These are phyloP conservation scores for Chrysoporthe puriensis DNA, from an alignment of 2,329 filamentous ascomycete genomes.

Conservation along the genomic window DNA sequence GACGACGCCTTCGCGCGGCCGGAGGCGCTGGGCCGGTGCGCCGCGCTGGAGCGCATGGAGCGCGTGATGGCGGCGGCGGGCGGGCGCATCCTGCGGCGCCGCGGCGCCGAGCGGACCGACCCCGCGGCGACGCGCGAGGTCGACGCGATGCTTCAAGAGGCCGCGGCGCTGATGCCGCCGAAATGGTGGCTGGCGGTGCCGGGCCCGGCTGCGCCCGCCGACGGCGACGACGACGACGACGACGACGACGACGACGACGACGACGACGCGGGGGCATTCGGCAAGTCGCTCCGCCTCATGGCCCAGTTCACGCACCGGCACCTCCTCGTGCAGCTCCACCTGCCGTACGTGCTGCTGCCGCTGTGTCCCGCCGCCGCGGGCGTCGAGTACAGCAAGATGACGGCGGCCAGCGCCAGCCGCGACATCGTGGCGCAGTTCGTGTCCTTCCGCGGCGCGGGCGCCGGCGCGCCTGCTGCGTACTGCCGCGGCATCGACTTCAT, in stretches of 20 bases:
- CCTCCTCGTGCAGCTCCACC: conserved; percentile 47
- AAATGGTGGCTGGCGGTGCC: conserved; percentile 46
- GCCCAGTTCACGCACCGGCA: conserved; percentile 48
- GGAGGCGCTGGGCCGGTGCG: conserved; percentile 35
- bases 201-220: conserved; percentile 27
- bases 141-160: conserved; percentile 44
- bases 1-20: conserved; percentile 36
- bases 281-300: conserved; percentile 43
- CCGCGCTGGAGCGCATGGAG: conserved; percentile 41
- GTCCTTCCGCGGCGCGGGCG: conserved; percentile 37
- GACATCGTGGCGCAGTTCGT: conserved; percentile 46
- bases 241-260: neutral
- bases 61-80: conserved; percentile 39
- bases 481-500: conserved; percentile 49
- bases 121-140: conserved; percentile 39
- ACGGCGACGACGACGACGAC: neutral
- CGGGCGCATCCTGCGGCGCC: conserved; percentile 44
- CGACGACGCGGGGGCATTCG: conserved; percentile 29
- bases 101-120: conserved; percentile 35
- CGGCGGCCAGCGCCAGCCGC: conserved; percentile 46
- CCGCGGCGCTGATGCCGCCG: conserved; percentile 42
- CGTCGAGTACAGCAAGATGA: conserved; percentile 45
- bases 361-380: conserved; percentile 31
- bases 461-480: conserved; percentile 37
- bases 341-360: conserved; percentile 47